Evolutionary conservation across 345 rosid species (phyloP).

Genomic region (Syzygium grande): DNA sequence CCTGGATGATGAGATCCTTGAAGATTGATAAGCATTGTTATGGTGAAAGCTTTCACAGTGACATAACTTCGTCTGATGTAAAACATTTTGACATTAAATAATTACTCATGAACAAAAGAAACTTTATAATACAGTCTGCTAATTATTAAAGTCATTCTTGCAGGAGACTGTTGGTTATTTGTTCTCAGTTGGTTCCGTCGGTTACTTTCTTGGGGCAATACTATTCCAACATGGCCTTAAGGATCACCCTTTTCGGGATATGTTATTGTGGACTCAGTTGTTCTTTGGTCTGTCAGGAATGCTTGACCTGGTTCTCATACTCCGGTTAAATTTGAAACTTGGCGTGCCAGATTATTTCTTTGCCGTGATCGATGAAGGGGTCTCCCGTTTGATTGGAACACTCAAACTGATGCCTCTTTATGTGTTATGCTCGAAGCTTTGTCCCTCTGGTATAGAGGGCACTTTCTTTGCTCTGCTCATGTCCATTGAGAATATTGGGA

Average conservation of each 20-base stretch:
- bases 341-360: slow-evolving; percentile 63
- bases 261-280: slow-evolving; percentile 60
- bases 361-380: slow-evolving; percentile 51
- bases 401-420: slow-evolving; percentile 68
- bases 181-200: slow-evolving; percentile 52
- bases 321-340: slow-evolving; percentile 53
- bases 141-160: neutral
- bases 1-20: neutral
- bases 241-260: slow-evolving; percentile 41
- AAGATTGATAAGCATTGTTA: neutral
- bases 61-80: neutral
- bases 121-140: neutral
- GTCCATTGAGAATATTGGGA: slow-evolving; percentile 62
- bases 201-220: slow-evolving; percentile 59
- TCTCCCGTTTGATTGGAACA: slow-evolving; percentile 43
- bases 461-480: slow-evolving; percentile 73
- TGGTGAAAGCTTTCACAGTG: neutral
- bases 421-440: slow-evolving; percentile 72
- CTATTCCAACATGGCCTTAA: slow-evolving; percentile 52
- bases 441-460: slow-evolving; percentile 70
- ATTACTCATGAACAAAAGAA: neutral
- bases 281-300: slow-evolving; percentile 50
- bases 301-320: slow-evolving; percentile 52
- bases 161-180: slow-evolving; percentile 70
- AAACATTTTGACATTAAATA: neutral